Conservation (phyloP, 495 filamentous ascomycete genomes). For the Margaritispora aquatica region DNA sequence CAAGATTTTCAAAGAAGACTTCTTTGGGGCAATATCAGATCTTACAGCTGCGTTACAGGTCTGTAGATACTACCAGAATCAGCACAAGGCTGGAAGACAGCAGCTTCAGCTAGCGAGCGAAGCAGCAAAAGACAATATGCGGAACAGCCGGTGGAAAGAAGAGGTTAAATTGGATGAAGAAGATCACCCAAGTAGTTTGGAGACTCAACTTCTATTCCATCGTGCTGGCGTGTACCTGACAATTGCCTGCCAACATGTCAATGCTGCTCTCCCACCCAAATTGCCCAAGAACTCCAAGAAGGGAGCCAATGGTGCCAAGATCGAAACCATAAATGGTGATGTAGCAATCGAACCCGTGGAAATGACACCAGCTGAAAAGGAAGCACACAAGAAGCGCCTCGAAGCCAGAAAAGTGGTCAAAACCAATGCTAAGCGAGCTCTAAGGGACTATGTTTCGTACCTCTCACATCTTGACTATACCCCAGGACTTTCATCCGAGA, state of each 20-base stretch:
- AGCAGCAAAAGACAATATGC: conserved; percentile 32
- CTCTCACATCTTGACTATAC: conserved; percentile 71
- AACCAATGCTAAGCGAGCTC: conserved; percentile 63
- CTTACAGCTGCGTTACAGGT: conserved; percentile 58
- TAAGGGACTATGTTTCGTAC: conserved; percentile 64
- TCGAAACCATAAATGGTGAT: conserved; percentile 12
- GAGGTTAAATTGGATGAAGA: conserved; percentile 57
- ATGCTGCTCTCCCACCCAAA: conserved; percentile 39
- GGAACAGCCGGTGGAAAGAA: conserved; percentile 35
- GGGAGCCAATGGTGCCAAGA: conserved; percentile 23
- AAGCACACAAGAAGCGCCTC: conserved; percentile 37
- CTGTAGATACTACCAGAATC: conserved; percentile 42
- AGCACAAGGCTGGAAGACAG: conserved; percentile 39
- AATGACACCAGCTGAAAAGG: conserved; percentile 31
- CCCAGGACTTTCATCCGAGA: conserved; percentile 55
- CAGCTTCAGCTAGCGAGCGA: conserved; percentile 39
- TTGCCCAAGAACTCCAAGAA: not conserved
- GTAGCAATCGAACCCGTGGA: conserved; percentile 7
- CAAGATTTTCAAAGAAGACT: conserved; percentile 70
- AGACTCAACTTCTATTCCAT: conserved; percentile 70
- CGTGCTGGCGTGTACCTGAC: conserved; percentile 67
- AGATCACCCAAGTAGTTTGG: conserved; percentile 65
- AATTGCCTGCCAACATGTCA: conserved; percentile 59
- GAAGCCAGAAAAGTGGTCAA: conserved; percentile 62
- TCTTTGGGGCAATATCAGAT: conserved; percentile 57